Evolutionary conservation across 2,329 filamentous ascomycete genomes (phyloP).

Genomic region (Neonectria sp.): DNA sequence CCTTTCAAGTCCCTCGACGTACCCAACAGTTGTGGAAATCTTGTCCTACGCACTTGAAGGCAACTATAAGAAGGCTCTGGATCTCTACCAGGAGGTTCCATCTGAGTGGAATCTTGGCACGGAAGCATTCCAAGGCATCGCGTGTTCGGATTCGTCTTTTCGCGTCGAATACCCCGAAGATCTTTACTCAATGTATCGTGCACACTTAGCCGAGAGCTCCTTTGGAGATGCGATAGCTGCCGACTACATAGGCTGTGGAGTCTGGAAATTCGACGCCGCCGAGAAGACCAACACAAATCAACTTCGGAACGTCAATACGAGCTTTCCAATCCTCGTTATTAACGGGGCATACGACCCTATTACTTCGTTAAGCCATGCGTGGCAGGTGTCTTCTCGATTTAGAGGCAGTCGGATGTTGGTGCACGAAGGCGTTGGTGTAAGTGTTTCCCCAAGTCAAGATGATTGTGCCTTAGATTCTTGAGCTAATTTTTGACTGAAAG

Average conservation of each 20-base stretch:
- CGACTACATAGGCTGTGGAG: slow-evolving; percentile 23
- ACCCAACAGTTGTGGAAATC: not conserved
- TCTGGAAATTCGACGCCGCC: slow-evolving; percentile 36
- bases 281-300: slow-evolving; percentile 32
- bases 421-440: slow-evolving; percentile 42
- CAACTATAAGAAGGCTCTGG: slow-evolving; percentile 9
- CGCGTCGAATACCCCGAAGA: slow-evolving; percentile 23
- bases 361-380: slow-evolving; percentile 35
- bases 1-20: slow-evolving; percentile 1
- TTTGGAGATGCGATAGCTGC: slow-evolving; percentile 33
- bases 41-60: slow-evolving; percentile 3
- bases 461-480: not conserved
- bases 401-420: slow-evolving; percentile 38
- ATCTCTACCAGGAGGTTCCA: not conserved
- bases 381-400: slow-evolving; percentile 35
- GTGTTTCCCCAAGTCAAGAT: slow-evolving; percentile 5
- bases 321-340: slow-evolving; percentile 35
- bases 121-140: slow-evolving; percentile 12
- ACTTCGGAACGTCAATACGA: slow-evolving; percentile 38
- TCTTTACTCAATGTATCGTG: slow-evolving; percentile 17
- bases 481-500: slow-evolving; percentile 9
- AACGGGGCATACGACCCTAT: slow-evolving; percentile 43
- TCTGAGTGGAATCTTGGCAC: slow-evolving; percentile 28
- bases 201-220: slow-evolving; percentile 11
- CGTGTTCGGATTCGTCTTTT: slow-evolving; percentile 28